Evolutionary conservation across 208 protist genomes (phyloP).

Genomic region (Wallacemonas collosoma): DNA sequence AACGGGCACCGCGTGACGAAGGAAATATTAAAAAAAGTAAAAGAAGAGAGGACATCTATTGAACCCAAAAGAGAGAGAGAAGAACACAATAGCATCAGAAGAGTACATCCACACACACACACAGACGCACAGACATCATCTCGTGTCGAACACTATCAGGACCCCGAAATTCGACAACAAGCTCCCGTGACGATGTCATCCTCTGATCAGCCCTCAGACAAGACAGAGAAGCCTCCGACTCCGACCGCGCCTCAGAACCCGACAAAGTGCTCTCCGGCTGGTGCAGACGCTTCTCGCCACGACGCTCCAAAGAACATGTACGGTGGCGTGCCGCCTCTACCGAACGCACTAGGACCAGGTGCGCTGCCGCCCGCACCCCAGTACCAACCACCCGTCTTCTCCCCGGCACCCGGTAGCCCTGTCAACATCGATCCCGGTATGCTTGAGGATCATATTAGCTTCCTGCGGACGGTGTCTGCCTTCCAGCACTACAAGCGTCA

Average conservation of each 20-base stretch:
- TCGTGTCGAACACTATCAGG: too few relatives aligned
- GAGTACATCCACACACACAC: background rate
- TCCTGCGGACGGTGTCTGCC: conserved; percentile 82
- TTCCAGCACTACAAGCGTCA: conserved; percentile 81
- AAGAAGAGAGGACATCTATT: background rate
- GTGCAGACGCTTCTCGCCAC: background rate
- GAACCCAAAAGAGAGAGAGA: background rate
- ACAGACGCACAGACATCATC: background rate
- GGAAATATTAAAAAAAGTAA: background rate
- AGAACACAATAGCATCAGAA: background rate
- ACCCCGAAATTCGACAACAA: too few relatives aligned
- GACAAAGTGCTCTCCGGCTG: background rate
- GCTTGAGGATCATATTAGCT: conserved; percentile 86
- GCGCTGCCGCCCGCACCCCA: conserved; percentile 22
- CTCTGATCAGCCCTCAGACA: background rate
- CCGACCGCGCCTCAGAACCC: too few relatives aligned
- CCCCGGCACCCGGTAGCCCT: conserved; percentile 13
- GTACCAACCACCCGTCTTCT: conserved; percentile 35
- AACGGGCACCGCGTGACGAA: too few relatives aligned
- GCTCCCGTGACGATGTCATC: background rate
- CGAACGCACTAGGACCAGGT: conserved; percentile 28
- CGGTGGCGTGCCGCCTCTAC: conserved; percentile 36
- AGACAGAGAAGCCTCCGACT: background rate
- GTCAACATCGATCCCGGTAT: conserved; percentile 58
- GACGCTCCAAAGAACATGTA: conserved; percentile 28